Evolutionary conservation across 2,329 filamentous ascomycete genomes (phyloP).

Genomic region (Fusarium musae): DNA sequence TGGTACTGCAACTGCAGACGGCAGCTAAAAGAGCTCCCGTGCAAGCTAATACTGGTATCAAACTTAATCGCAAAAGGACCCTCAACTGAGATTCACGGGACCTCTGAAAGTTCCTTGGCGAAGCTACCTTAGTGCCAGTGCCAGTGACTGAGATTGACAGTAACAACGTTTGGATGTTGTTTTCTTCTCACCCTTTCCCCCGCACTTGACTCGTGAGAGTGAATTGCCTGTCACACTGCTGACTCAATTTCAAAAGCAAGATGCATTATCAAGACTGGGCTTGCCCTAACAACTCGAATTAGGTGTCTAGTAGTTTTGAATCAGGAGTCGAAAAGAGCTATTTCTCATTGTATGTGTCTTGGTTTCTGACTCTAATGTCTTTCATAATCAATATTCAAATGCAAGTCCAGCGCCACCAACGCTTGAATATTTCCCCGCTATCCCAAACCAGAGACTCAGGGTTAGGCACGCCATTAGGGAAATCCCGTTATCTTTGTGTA

Average conservation of each 20-base stretch:
- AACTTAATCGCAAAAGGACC: not conserved
- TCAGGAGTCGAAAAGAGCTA: not conserved
- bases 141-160: not conserved
- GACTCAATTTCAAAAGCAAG: not conserved
- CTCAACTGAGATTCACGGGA: not conserved
- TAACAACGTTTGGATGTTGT: not conserved
- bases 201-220: not conserved
- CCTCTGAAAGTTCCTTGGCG: not conserved
- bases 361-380: not conserved
- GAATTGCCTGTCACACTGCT: not conserved
- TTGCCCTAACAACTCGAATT: not conserved
- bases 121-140: not conserved
- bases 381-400: not conserved
- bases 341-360: not conserved
- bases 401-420: not conserved
- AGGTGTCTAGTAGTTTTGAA: not conserved
- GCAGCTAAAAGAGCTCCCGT: constrained; percentile 16
- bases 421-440: not conserved
- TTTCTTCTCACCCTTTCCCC: not conserved
- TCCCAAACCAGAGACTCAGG: not conserved
- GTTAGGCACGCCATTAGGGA: not conserved
- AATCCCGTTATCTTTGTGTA: not conserved
- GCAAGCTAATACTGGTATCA: constrained; percentile 7
- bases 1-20: not conserved
- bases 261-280: not conserved